Evolutionary conservation across 495 filamentous ascomycete genomes (phyloP).

Genomic region (Cudoniella acicularis): DNA sequence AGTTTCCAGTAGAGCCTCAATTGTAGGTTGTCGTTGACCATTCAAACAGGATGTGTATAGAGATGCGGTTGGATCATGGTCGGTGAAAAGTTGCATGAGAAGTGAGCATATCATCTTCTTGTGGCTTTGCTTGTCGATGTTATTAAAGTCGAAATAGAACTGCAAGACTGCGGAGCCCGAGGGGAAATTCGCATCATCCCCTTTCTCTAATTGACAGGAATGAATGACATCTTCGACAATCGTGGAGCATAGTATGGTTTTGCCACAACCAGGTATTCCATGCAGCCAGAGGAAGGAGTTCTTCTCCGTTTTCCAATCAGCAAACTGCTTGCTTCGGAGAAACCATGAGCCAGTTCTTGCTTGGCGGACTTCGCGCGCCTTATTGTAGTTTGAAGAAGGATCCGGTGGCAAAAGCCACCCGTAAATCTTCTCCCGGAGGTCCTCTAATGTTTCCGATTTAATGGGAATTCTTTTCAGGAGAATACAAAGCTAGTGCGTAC

Average conservation of each 20-base stretch:
- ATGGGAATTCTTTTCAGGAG: not conserved
- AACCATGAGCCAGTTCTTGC: slow-evolving; percentile 30
- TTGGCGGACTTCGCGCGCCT: slow-evolving; percentile 13
- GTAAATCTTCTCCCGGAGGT: not conserved
- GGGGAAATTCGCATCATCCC: not conserved
- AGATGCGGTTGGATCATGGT: not conserved
- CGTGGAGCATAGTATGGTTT: slow-evolving; percentile 31
- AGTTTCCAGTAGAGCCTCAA: slow-evolving; percentile 10
- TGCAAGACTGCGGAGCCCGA: slow-evolving; percentile 2
- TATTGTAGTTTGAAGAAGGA: slow-evolving; percentile 22
- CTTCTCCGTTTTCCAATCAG: slow-evolving; percentile 20
- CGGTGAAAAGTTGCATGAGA: not conserved
- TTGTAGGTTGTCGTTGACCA: not conserved
- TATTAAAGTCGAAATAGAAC: slow-evolving; percentile 34
- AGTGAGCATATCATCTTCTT: slow-evolving; percentile 9
- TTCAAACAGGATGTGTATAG: slow-evolving; percentile 7
- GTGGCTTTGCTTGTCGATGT: slow-evolving; percentile 21
- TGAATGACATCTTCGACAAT: slow-evolving; percentile 25
- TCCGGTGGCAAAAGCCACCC: slow-evolving; percentile 26
- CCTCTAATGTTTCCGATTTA: not conserved
- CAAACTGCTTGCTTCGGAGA: slow-evolving; percentile 18
- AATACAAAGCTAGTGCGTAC: not conserved
- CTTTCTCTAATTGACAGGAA: not conserved
- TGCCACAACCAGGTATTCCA: slow-evolving; percentile 35
- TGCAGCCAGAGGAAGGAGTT: slow-evolving; percentile 30